Evolutionary conservation across 2,329 filamentous ascomycete genomes (phyloP).

Genomic region (Colletotrichum australisinense): DNA sequence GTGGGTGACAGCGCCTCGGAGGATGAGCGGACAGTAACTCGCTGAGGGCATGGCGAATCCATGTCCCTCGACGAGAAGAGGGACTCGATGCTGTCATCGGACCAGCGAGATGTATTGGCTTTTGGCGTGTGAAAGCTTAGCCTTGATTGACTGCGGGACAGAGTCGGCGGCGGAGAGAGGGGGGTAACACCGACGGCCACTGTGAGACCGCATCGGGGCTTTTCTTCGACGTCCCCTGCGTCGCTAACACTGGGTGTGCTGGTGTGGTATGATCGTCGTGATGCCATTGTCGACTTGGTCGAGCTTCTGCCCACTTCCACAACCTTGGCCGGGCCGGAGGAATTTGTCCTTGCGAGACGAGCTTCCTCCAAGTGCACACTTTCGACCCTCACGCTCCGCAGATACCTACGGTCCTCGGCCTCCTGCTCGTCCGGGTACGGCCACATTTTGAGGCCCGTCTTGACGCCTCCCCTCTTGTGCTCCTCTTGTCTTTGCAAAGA

Average conservation of each 20-base stretch:
- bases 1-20: conserved; percentile 26
- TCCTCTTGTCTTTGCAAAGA: conserved; percentile 32
- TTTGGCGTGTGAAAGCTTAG: conserved; percentile 8
- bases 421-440: conserved; percentile 24
- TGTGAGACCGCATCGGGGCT: not conserved
- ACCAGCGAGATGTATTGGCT: conserved; percentile 32
- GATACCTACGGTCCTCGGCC: conserved; percentile 10
- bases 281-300: conserved; percentile 20
- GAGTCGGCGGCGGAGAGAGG: conserved; percentile 22
- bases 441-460: conserved; percentile 25
- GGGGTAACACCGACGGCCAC: not conserved
- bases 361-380: conserved; percentile 32
- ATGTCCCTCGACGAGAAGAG: conserved; percentile 29
- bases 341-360: conserved; percentile 28
- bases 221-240: not conserved
- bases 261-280: not conserved
- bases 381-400: conserved; percentile 23
- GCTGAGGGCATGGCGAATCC: conserved; percentile 25
- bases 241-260: conserved; percentile 5
- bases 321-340: conserved; percentile 23
- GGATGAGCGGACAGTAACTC: conserved; percentile 22
- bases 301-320: conserved; percentile 32
- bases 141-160: conserved; percentile 2
- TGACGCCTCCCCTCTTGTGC: conserved; percentile 11
- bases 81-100: conserved; percentile 30